Percentiles rank a stretch among this genome's conserved stretches.
phyloP scores from a whole-genome alignment of 805 yeast genomes.

The Suhomyces sp. region DNA sequence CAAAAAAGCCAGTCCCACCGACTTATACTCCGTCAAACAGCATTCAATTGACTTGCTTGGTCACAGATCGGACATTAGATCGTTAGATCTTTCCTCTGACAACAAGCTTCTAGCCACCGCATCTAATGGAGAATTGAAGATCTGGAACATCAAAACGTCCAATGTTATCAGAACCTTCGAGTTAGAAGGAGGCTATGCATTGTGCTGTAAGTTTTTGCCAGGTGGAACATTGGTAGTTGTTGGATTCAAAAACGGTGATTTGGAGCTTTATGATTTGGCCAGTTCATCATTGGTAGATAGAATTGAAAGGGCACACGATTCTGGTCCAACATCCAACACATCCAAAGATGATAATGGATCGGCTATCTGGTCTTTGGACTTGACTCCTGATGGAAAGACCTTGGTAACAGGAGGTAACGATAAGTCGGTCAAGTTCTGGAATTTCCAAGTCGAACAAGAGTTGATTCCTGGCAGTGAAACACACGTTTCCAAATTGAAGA shows the following conservation, averaged over 20 bases:
- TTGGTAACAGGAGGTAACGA: slow-evolving; percentile 94
- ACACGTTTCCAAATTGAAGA: slow-evolving; percentile 49
- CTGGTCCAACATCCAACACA: slow-evolving; percentile 20
- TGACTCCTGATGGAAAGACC: slow-evolving; percentile 80
- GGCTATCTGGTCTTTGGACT: slow-evolving; percentile 88
- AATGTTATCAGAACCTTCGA: slow-evolving; percentile 77
- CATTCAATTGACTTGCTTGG: slow-evolving; percentile 74
- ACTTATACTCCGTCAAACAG: slow-evolving; percentile 44
- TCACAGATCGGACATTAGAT: slow-evolving; percentile 85
- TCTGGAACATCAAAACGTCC: slow-evolving; percentile 77
- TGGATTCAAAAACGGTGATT: slow-evolving; percentile 83
- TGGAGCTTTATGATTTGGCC: slow-evolving; percentile 84
- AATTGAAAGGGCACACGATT: slow-evolving; percentile 63
- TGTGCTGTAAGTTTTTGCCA: slow-evolving; percentile 78
- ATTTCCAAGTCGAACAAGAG: slow-evolving; percentile 64
- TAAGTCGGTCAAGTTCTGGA: slow-evolving; percentile 87
- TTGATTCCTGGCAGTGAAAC: slow-evolving; percentile 65
- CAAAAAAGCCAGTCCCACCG: slow-evolving; percentile 47
- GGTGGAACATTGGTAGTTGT: slow-evolving; percentile 86
- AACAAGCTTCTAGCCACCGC: slow-evolving; percentile 81
- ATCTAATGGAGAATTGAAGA: slow-evolving; percentile 81
- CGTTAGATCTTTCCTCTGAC: slow-evolving; percentile 80
- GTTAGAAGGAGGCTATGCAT: slow-evolving; percentile 77
- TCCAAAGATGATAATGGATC: slow-evolving; percentile 26
- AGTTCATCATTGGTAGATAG: slow-evolving; percentile 70